Evolutionary conservation across 257 asterid genomes (phyloP), one percentile per base, ranked within the genome.

Genomic region (Scutellaria galericulata): DNA sequence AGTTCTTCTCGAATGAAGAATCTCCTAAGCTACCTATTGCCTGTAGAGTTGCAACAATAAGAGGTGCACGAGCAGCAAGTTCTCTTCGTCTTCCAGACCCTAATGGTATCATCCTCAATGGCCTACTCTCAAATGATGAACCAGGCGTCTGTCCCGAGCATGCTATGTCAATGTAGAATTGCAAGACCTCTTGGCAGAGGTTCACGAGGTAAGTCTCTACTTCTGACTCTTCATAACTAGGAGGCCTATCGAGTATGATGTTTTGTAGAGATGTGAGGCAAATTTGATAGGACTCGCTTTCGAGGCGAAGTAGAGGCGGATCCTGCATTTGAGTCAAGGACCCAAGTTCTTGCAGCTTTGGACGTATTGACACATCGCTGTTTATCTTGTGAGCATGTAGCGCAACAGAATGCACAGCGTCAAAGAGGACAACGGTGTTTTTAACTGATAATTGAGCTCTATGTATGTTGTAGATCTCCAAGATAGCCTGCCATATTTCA

Each of bases 261-360:
- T 87, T 93, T 78, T 90, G 96, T 73, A 93, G 64, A 42, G 87
- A 81, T 24, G 93, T 78, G 78, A 93, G 96, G 82, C 96, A 90
- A 14, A 86, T 87, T 76, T 93, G 97, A 80, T 90, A 93, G 27
- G 96, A 83, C 83, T 93, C 98, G 4, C 88, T 90, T 81, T 93
- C 98, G 3, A 90, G 92, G 67, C 95, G 97, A 60, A 93, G 83
- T 27, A 93, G 86, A 14, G 97, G 98, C 7, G 98, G 98, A 79
- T 93, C 98, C 78, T 90, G 98, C 98, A 93, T 84, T 78, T 89
- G 96, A 31, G 90, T 84, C 71, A 88, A 66, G 64, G 96, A 73
- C 24, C 91, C 89, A 24, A 90, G 79, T 76, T 86, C 96, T 78
- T 76, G 97, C 15, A 90, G 87, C 84, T 81, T 90, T 46, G 87